Base-by-base conservation (phyloP, 1,139 yeast species). In the Debaryomyces sp. region DNA sequence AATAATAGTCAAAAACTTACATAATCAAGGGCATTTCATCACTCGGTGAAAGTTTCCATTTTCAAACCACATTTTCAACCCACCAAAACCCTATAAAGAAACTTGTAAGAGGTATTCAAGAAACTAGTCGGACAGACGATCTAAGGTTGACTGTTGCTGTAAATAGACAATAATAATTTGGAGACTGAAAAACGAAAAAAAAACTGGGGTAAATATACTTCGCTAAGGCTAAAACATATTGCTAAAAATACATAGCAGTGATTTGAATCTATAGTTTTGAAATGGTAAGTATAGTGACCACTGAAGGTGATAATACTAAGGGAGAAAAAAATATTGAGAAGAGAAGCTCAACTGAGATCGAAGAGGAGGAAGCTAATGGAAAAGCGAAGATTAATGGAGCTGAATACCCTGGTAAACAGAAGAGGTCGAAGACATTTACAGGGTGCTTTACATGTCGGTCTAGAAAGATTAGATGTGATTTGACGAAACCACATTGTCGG, bases 401-500 rank as follows among this genome's bases (percentile, higher is more conserved):
- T 36, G 45, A 34, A 21, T 30, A 48, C 47, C 49, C 50, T 39
- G 38, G 51, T 45, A 46, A 47, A 46, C 32, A 50, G 44, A 60
- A 62, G 52, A 50, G 73, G 41, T 65, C 70, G 43, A 77, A 80
- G 46, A 72, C 81, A 0, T 78, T 78, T 49, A 68, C 75, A 0
- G 84, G 84, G 1, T 80, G 84, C 54, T 78, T 78, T 63, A 74
- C 80, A 0, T 80, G 84, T 57, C 65, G 84, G 27, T 61, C 75
- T 6, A 54, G 83, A 43, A 77, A 78, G 58, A 71, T 79, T 39
- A 68, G 78, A 43, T 80, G 84, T 60, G 84, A 78, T 54, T 66
- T 77, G 32, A 55, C 57, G 13, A 66, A 67, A 49, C 84, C 84
- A 1, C 57, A 51, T 13, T 80, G 84, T 58, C 61, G 62, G 15